Evolutionary conservation across 257 asterid genomes (phyloP), one percentile per base, ranked within the genome.

Genomic region (Mentha longifolia): DNA sequence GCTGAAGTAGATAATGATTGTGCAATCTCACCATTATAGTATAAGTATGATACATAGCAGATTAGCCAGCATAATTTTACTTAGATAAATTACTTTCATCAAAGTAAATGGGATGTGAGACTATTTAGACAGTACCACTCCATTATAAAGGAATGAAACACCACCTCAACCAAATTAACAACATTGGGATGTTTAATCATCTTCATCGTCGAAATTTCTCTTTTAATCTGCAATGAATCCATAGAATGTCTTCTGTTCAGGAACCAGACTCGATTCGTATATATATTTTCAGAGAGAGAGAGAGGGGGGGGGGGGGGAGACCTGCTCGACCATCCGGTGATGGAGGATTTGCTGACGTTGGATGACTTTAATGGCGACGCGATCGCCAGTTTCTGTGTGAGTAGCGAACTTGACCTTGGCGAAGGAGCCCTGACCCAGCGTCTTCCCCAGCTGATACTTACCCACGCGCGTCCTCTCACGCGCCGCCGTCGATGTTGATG

Each of bases 201-300:
- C 88, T 90, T 90, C 95, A 86, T 90, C 43, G 93, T 88, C 31
- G 95, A 86, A 72, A 90, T 90, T 78, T 90, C 95, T 70, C 95
- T 82, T 79, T 90, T 88, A 51, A 88, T 90, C 97, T 86, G 90
- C 70, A 41, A 70, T 20, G 20, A 64, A 46, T 17, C 57, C 10
- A 61, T 15, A 39, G 15, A 52, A 17, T 49, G 20, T 61, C 63
- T 35, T 33, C 42, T 20, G 30, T 9, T 19, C 13, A 49, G 31
- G n/a, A 45, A 25, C 35, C 22, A 58, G 4, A 15, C n/a, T 45
- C 6, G 16, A 45, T 13, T 45, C 16, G 51, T 12, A 15, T 43
- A 43, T 11, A 15, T 15, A 43, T 11, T 5, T 12, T 22, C 25
- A 25, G 22, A 41, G 43, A 69, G 49, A 49, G 42, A n/a, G 47